These are phyloP conservation scores for Wickerhamomyces bisporus DNA, from an alignment of 805 yeast species.

Conservation along the genomic window DNA sequence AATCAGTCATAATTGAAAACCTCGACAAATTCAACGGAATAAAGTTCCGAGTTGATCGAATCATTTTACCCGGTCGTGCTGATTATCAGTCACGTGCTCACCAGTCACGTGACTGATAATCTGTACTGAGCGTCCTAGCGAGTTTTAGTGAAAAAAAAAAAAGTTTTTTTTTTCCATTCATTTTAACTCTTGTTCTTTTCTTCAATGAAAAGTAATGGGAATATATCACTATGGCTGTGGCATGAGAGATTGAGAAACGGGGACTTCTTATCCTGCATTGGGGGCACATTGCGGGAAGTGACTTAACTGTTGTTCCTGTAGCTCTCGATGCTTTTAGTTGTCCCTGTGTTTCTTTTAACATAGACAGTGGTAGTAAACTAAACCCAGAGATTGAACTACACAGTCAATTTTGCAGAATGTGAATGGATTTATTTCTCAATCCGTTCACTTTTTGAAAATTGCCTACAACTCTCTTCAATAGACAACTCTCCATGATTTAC, in stretches of 20 bases:
- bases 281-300: not conserved
- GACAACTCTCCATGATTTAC: too few species aligned
- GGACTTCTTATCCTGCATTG: too few species aligned
- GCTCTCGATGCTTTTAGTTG: not conserved
- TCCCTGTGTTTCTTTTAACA: not conserved
- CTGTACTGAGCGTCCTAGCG: too few species aligned
- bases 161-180: not conserved
- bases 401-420: constrained; percentile 21
- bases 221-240: constrained; percentile 43
- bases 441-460: constrained; percentile 16
- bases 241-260: constrained; percentile 27
- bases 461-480: too few species aligned
- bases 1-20: too few species aligned
- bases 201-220: constrained; percentile 25
- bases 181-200: not conserved
- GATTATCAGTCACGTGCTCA: too few species aligned
- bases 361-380: constrained; percentile 45
- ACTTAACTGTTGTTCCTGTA: constrained; percentile 2
- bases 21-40: too few species aligned
- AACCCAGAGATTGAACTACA: constrained; percentile 37
- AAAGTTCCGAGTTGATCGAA: too few species aligned
- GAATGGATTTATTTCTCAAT: constrained; percentile 1
- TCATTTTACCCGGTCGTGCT: too few species aligned
- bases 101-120: too few species aligned
- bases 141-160: not conserved